phyloP scores from a whole-genome alignment of 1,139 yeast genomes.

The Nadsonia commutata region DNA sequence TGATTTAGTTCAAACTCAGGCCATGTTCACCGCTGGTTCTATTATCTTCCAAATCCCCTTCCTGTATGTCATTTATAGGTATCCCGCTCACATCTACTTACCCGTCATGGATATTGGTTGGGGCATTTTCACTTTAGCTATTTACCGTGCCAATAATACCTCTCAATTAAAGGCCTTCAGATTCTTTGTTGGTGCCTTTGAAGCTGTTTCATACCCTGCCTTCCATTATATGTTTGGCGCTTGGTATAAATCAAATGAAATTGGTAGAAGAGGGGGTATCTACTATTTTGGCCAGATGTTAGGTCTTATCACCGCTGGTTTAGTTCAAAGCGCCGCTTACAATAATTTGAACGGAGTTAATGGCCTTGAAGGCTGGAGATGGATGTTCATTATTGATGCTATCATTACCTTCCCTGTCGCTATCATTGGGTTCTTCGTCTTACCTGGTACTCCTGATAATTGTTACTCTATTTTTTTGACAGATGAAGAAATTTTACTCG shows the following conservation, averaged over 20 bases:
- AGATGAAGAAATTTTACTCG: constrained; percentile 51
- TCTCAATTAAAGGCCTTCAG: constrained; percentile 41
- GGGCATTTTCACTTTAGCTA: constrained; percentile 49
- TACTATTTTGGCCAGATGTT: constrained; percentile 46
- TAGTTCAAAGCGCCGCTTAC: constrained; percentile 47
- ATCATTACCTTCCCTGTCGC: constrained; percentile 46
- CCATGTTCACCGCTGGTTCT: constrained; percentile 42
- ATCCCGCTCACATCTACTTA: constrained; percentile 41
- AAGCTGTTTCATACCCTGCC: constrained; percentile 45
- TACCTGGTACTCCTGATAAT: constrained; percentile 53
- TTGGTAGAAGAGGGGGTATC: constrained; percentile 44
- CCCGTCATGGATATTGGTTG: constrained; percentile 49
- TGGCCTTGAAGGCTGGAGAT: constrained; percentile 53
- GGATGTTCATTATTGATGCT: constrained; percentile 62
- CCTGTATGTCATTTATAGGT: constrained; percentile 24
- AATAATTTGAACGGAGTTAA: constrained; percentile 30
- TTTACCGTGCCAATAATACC: constrained; percentile 33
- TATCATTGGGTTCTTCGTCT: constrained; percentile 41
- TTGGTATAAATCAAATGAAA: constrained; percentile 47
- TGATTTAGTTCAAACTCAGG: constrained; percentile 48
- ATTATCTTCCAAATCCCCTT: constrained; percentile 39
- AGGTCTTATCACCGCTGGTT: constrained; percentile 50
- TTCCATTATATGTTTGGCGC: constrained; percentile 48
- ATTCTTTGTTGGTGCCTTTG: constrained; percentile 48
- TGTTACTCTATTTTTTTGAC: constrained; percentile 38